These are phyloP conservation scores for Penicillium samsonianum DNA, from an alignment of 495 filamentous ascomycete genomes.

Conservation along the genomic window DNA sequence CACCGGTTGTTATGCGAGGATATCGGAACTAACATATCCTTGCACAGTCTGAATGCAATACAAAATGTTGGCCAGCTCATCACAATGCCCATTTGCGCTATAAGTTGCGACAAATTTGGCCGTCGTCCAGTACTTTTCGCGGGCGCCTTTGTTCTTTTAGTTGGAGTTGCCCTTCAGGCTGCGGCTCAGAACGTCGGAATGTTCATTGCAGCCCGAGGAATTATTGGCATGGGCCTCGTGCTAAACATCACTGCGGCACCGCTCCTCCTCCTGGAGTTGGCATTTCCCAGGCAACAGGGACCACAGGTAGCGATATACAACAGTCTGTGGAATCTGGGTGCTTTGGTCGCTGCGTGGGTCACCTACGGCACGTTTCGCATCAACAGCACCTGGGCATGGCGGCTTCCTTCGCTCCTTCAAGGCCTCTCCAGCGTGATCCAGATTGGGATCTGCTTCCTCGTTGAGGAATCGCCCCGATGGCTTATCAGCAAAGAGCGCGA, in stretches of 20 bases:
- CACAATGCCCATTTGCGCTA: conserved; percentile 17
- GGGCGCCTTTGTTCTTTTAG: conserved; percentile 22
- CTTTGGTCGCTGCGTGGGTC: conserved; percentile 44
- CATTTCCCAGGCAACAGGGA: conserved; percentile 32
- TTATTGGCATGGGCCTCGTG: conserved; percentile 31
- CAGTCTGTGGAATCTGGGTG: conserved; percentile 62
- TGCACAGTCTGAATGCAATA: conserved; percentile 22
- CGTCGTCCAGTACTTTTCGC: conserved; percentile 21
- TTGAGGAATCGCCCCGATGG: conserved; percentile 41
- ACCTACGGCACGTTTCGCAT: conserved; percentile 29
- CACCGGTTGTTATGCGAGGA: neutral
- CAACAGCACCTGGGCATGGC: conserved; percentile 46
- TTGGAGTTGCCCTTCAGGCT: conserved; percentile 24
- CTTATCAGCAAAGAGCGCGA: conserved; percentile 37
- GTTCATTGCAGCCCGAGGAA: conserved; percentile 27
- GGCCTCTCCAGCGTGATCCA: conserved; percentile 44
- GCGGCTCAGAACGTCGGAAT: conserved; percentile 24
- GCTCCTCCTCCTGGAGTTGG: conserved; percentile 34
- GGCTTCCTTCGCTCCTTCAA: conserved; percentile 64
- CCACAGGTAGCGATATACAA: conserved; percentile 51
- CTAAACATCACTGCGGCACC: conserved; percentile 25
- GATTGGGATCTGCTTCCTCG: conserved; percentile 39
- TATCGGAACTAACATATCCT: neutral
- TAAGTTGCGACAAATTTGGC: conserved; percentile 23
- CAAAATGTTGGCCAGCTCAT: conserved; percentile 25